These are phyloP conservation scores for Polyporus arcularius DNA, from an alignment of 768 basidiomycete genomes.

Conservation along the genomic window DNA sequence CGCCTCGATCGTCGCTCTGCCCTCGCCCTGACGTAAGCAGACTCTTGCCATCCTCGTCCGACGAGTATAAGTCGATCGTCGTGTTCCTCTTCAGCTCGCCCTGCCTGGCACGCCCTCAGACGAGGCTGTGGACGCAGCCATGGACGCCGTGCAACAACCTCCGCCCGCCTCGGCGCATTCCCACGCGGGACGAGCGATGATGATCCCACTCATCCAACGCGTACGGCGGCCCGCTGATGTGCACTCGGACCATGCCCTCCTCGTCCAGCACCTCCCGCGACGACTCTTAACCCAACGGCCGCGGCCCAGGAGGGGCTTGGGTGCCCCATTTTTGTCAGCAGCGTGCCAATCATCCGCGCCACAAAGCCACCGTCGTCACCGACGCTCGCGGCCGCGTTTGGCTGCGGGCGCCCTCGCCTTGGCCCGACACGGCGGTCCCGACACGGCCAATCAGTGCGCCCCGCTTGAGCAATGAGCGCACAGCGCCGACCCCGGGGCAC, in stretches of 20 bases:
- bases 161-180: not conserved
- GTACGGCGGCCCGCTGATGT: too few relatives aligned
- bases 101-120: not conserved
- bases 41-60: slow-evolving; percentile 4
- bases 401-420: not conserved
- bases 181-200: not conserved
- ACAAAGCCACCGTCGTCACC: slow-evolving; percentile 15
- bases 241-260: not conserved
- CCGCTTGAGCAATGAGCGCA: too few relatives aligned
- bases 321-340: not conserved
- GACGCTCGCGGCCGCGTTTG: not conserved
- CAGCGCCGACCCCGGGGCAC: too few relatives aligned
- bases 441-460: too few relatives aligned
- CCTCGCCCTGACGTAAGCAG: slow-evolving; percentile 10
- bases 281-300: slow-evolving; percentile 1
- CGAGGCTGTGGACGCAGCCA: not conserved
- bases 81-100: slow-evolving; percentile 5
- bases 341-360: not conserved
- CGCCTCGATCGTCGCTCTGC: slow-evolving; percentile 7
- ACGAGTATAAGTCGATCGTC: slow-evolving; percentile 6
- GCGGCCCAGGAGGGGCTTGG: not conserved
- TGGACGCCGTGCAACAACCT: not conserved
- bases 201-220: too few relatives aligned
- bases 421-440: not conserved
- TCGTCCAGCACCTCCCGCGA: not conserved